Evolutionary conservation across 192 early-diverging fungal genomes (phyloP), one percentile per base, ranked within the genome.

Genomic region (Pilobolus umbonatus): DNA sequence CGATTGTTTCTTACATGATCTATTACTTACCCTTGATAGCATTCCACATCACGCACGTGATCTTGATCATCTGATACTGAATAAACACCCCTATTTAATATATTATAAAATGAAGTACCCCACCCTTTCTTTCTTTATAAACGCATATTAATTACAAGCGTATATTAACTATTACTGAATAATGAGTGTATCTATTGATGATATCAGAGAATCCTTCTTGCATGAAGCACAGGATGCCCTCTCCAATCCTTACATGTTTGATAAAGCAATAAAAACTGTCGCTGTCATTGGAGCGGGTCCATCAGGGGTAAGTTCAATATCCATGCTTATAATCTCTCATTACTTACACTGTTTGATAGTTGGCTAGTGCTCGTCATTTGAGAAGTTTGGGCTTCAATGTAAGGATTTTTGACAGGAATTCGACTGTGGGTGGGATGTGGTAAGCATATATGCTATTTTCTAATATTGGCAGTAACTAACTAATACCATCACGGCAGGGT

Each of bases 211-310:
- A 31, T 19, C 28, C 3, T 26, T 30, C 15, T 26, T 43, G 17
- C 28, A 57, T 12, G 55, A 57, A 17, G 26, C 55, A 9, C 29
- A 57, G 0, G n/a, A 8, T 14, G 40, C 42, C 22, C 15, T 57
- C 24, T n/a, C 43, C 12, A 45, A 43, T 4, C 55, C 26, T 32
- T 52, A 42, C 26, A 35, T 31, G n/a, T 52, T 61, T 10, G 52
- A 48, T 4, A 50, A 66, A 10, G 40, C 38, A 8, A 68, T 68
- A 21, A 35, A 50, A 26, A 45, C 31, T 0, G 59, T 61, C 19
- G 65, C 65, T 42, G 59, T 68, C 0, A 57, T 68, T 44, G 65
- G 65, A 28, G 59, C 65, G 1, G 65, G 65, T 10, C 65, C 65
- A 29, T 52, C 65, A 28, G 65, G 65, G 15, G 65, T 68, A 68